Evolutionary conservation across 2,329 filamentous ascomycete genomes (phyloP).

Genomic region (Neoarthrinium moseri): DNA sequence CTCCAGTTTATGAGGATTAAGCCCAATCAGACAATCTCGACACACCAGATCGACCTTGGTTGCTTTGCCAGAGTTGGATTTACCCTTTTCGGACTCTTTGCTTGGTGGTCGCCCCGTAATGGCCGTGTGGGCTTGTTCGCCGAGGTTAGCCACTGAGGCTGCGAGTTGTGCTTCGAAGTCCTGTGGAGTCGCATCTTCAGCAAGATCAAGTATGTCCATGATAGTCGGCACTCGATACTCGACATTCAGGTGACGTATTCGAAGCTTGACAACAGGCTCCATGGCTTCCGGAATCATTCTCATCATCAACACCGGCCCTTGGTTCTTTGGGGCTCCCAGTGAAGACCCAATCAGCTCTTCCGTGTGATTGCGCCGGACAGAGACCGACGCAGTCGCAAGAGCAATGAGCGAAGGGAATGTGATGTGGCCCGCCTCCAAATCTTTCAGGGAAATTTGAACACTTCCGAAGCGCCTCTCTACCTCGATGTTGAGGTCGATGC

Average conservation of each 20-base stretch:
- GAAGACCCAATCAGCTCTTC: constrained; percentile 70
- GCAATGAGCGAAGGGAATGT: constrained; percentile 81
- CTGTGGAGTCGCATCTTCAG: constrained; percentile 64
- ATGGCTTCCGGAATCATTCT: constrained; percentile 92
- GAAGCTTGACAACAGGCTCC: constrained; percentile 85
- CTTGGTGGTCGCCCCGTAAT: constrained; percentile 33
- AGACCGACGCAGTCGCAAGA: constrained; percentile 65
- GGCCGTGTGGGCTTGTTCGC: constrained; percentile 58
- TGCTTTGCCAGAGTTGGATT: constrained; percentile 45
- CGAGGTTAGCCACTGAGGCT: constrained; percentile 75
- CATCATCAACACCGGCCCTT: constrained; percentile 70
- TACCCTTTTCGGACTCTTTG: constrained; percentile 16
- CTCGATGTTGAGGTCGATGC: constrained; percentile 59
- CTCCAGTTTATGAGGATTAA: constrained; percentile 74
- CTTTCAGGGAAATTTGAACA: constrained; percentile 55
- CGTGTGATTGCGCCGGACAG: constrained; percentile 60
- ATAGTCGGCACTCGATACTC: constrained; percentile 87
- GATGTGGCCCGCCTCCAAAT: constrained; percentile 76
- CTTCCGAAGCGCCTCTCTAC: constrained; percentile 69
- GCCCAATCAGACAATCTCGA: constrained; percentile 76
- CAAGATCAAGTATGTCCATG: constrained; percentile 73
- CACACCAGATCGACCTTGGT: constrained; percentile 73
- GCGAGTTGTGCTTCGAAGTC: constrained; percentile 75
- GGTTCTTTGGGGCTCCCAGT: constrained; percentile 21
- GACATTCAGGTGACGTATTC: constrained; percentile 78